These are phyloP conservation scores for Hymenoscyphus occultus DNA, from an alignment of 2,329 filamentous ascomycete species.

Conservation along the genomic window DNA sequence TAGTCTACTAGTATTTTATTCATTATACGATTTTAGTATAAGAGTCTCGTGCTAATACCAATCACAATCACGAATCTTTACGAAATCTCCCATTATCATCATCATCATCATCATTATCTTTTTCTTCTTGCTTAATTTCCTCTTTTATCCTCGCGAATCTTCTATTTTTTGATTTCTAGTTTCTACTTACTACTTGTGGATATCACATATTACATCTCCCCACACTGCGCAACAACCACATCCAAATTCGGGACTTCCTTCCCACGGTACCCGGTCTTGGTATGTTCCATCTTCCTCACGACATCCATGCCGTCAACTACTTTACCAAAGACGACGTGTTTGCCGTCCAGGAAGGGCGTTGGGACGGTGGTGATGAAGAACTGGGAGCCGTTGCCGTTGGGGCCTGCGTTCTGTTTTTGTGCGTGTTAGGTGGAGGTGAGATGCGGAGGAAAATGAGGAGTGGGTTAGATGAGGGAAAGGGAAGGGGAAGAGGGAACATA, in stretches of 20 bases:
- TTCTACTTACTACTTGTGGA: too few species aligned
- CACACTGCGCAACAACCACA: constrained; percentile 80
- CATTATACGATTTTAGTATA: too few species aligned
- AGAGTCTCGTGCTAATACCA: too few species aligned
- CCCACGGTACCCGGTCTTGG: constrained; percentile 69
- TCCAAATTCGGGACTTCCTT: constrained; percentile 83
- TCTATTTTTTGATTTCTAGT: too few species aligned
- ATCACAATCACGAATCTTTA: too few species aligned
- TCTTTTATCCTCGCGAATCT: too few species aligned
- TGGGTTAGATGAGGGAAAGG: constrained; percentile 6
- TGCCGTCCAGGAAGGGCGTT: constrained; percentile 84
- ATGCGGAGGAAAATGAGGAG: constrained; percentile 4
- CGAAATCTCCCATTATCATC: too few species aligned
- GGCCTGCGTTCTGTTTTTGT: constrained; percentile 70
- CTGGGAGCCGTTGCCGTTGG: constrained; percentile 90
- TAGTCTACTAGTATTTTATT: too few species aligned
- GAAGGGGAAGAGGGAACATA: constrained; percentile 45
- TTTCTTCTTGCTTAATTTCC: too few species aligned
- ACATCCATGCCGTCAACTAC: constrained; percentile 89
- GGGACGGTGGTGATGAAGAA: constrained; percentile 95
- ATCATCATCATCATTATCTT: too few species aligned
- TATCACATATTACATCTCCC: constrained; percentile 69
- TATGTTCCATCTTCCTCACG: constrained; percentile 87
- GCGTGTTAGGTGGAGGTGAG: constrained; percentile 5
- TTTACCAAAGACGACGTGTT: constrained; percentile 94